phyloP scores from a whole-genome alignment of 83 land plant genomes.

The Picea engelmannii region DNA sequence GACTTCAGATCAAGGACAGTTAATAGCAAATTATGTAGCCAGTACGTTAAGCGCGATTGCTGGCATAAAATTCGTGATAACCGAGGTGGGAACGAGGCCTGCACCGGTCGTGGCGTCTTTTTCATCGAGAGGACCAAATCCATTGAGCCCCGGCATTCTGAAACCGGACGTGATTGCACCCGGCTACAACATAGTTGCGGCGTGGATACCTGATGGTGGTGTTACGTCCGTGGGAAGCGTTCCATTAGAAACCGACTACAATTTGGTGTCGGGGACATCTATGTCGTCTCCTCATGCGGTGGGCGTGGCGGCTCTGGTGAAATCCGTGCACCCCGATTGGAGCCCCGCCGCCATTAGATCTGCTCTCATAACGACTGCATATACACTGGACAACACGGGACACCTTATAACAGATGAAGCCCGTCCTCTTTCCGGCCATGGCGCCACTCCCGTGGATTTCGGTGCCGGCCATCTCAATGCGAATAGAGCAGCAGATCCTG shows the following conservation, averaged over 20 bases:
- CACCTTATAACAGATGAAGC: background rate
- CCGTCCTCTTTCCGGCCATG: background rate
- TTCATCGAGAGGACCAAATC: background rate
- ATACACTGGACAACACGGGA: background rate
- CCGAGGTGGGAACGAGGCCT: background rate
- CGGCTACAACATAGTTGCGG: background rate
- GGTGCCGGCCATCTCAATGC: slow-evolving; percentile 7
- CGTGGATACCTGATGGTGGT: background rate
- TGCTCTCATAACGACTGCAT: background rate
- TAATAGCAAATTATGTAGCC: too few relatives aligned
- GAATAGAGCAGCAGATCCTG: slow-evolving; percentile 4
- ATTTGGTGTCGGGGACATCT: background rate
- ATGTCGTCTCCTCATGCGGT: slow-evolving; percentile 1
- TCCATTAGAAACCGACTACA: background rate
- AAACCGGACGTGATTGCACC: slow-evolving; percentile 9
- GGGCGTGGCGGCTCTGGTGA: background rate
- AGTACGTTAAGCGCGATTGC: background rate
- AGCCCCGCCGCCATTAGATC: slow-evolving; percentile 12
- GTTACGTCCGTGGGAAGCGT: background rate
- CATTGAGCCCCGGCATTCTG: background rate
- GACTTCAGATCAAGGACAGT: too few relatives aligned
- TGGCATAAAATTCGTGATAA: background rate
- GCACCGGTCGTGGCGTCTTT: background rate
- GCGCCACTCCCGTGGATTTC: background rate
- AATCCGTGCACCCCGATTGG: background rate